These are phyloP conservation scores for Aspergillus tubingensis DNA, from an alignment of 2,329 filamentous ascomycete species.

Conservation along the genomic window DNA sequence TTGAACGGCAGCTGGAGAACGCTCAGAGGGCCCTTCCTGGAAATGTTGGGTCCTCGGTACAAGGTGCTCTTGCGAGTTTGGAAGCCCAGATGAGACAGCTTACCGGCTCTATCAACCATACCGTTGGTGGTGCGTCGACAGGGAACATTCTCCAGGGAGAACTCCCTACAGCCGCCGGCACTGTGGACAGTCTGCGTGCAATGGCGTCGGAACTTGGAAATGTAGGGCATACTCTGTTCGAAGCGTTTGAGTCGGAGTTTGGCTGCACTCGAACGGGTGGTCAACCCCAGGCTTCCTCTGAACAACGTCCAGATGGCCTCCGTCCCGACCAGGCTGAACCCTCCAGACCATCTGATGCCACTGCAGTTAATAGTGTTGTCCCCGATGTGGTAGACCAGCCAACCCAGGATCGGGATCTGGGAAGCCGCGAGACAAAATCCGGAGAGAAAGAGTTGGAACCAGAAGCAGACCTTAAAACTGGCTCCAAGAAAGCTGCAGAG, in stretches of 20 bases:
- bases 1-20: constrained; percentile 40
- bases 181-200: constrained; percentile 41
- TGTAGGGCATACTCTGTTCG: constrained; percentile 40
- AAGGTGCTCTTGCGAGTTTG: constrained; percentile 38
- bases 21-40: constrained; percentile 38
- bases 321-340: neutral
- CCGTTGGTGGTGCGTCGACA: constrained; percentile 38
- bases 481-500: neutral
- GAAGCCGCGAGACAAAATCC: neutral
- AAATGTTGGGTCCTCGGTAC: constrained; percentile 39
- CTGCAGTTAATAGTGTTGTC: neutral
- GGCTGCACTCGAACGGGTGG: constrained; percentile 20
- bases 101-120: constrained; percentile 39
- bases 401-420: neutral
- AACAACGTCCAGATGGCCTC: neutral
- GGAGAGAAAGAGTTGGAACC: neutral
- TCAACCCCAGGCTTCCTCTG: constrained; percentile 12
- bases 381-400: neutral
- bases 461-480: neutral
- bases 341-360: neutral
- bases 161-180: constrained; percentile 37
- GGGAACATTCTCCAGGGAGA: constrained; percentile 40
- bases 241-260: constrained; percentile 41
- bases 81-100: constrained; percentile 41
- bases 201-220: constrained; percentile 46